phyloP scores from a whole-genome alignment of 164 flowering plant species.

The Pachysandra terminalis region DNA sequence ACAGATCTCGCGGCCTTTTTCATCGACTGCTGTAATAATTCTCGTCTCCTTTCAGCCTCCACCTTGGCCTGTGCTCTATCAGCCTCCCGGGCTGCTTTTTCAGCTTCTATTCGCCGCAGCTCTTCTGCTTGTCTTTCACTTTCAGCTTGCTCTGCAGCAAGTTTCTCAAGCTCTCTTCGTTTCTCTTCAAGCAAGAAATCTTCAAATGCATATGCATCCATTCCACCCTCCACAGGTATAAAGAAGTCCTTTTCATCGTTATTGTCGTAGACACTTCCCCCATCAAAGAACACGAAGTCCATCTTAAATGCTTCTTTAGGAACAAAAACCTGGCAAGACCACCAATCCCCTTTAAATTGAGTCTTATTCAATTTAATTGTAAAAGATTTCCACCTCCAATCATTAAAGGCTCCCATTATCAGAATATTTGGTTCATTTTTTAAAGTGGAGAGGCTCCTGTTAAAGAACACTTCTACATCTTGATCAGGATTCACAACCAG shows the following conservation, averaged over 20 bases:
- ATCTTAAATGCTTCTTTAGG: slow-evolving; percentile 85
- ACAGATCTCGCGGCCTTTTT: slow-evolving; percentile 51
- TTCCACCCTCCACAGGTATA: slow-evolving; percentile 69
- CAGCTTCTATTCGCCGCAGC: slow-evolving; percentile 64
- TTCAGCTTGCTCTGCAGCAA: slow-evolving; percentile 78
- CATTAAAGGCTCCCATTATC: slow-evolving; percentile 95
- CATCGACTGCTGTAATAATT: slow-evolving; percentile 32
- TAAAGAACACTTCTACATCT: slow-evolving; percentile 75
- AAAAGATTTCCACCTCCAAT: slow-evolving; percentile 91
- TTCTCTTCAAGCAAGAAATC: slow-evolving; percentile 96
- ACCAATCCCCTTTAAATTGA: slow-evolving; percentile 78
- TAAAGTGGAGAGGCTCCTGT: slow-evolving; percentile 65
- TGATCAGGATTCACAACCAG: slow-evolving; percentile 60
- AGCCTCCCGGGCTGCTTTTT: slow-evolving; percentile 67
- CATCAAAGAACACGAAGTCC: slow-evolving; percentile 92
- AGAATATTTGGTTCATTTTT: slow-evolving; percentile 59
- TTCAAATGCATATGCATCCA: slow-evolving; percentile 73
- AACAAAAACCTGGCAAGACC: slow-evolving; percentile 84
- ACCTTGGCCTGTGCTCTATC: slow-evolving; percentile 73
- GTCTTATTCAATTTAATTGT: slow-evolving; percentile 62
- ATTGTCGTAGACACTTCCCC: slow-evolving; percentile 77
- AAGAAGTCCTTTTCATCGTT: slow-evolving; percentile 71
- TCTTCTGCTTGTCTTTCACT: slow-evolving; percentile 79
- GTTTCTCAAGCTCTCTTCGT: slow-evolving; percentile 68
- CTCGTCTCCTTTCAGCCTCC: slow-evolving; percentile 51